Evolutionary conservation across 495 filamentous ascomycete genomes (phyloP).

Genomic region (Aspergillus cristatus): DNA sequence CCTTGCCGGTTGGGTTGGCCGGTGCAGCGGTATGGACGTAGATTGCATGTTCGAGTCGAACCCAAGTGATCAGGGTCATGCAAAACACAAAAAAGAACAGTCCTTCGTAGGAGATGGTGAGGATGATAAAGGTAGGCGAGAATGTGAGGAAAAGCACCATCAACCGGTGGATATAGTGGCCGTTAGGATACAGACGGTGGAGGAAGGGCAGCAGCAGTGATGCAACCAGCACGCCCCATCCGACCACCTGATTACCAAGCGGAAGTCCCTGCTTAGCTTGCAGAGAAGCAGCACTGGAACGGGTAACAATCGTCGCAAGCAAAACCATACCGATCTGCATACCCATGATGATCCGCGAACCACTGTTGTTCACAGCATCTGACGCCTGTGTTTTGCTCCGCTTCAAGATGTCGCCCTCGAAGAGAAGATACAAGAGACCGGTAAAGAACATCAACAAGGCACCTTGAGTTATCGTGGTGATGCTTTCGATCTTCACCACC

Average conservation of each 20-base stretch:
- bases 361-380: constrained; percentile 26
- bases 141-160: constrained; percentile 89
- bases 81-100: constrained; percentile 92
- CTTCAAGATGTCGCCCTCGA: constrained; percentile 60
- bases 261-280: constrained; percentile 86
- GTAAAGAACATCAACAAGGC: constrained; percentile 70
- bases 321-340: constrained; percentile 69
- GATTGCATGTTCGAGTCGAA: constrained; percentile 75
- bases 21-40: constrained; percentile 44
- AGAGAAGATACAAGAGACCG: constrained; percentile 71
- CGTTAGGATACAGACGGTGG: constrained; percentile 72
- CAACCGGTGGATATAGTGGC: constrained; percentile 82
- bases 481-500: constrained; percentile 73
- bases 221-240: constrained; percentile 75
- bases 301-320: constrained; percentile 77
- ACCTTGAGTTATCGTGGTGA: constrained; percentile 64
- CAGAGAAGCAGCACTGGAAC: constrained; percentile 68
- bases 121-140: constrained; percentile 86
- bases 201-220: constrained; percentile 75
- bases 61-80: constrained; percentile 77
- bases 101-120: constrained; percentile 96
- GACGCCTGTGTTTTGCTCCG: constrained; percentile 11
- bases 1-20: constrained; percentile 11
- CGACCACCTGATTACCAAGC: constrained; percentile 76
- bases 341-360: constrained; percentile 48